These are phyloP conservation scores for Aspergillus spinulosporus DNA, from an alignment of 2,329 filamentous ascomycete genomes.

Conservation along the genomic window DNA sequence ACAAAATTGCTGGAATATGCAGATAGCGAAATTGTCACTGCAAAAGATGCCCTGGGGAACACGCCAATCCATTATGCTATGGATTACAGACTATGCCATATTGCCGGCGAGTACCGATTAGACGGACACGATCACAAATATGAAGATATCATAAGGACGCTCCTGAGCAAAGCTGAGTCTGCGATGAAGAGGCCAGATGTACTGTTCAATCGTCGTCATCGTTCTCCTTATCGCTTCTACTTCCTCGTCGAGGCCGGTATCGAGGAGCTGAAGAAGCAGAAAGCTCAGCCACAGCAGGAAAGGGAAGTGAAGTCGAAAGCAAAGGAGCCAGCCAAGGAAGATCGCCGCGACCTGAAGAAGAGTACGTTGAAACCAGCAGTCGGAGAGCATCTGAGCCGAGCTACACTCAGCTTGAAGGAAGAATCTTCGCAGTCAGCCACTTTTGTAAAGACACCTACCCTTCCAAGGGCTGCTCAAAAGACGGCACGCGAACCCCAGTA, in stretches of 20 bases:
- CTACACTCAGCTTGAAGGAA: background rate
- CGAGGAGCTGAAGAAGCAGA: background rate
- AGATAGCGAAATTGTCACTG: background rate
- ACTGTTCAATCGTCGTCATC: background rate
- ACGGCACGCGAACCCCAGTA: background rate
- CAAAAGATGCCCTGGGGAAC: background rate
- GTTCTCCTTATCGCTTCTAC: slow-evolving; percentile 1
- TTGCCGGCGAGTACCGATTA: background rate
- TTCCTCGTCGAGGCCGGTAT: background rate
- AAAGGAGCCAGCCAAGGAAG: background rate
- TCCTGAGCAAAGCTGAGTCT: background rate
- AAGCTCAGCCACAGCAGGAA: background rate
- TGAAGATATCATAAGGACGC: background rate
- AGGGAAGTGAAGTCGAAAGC: background rate
- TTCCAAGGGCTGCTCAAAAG: background rate
- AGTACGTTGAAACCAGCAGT: background rate
- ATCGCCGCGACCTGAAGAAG: background rate
- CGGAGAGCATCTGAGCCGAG: background rate
- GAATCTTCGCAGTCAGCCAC: background rate
- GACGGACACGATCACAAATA: background rate
- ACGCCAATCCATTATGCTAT: slow-evolving; percentile 7
- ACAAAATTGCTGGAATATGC: background rate
- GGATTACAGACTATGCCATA: slow-evolving; percentile 4
- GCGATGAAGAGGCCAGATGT: background rate
- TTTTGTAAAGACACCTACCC: background rate